Conservation (phyloP, 495 filamentous ascomycete species). For the Bryoglossum gracile region DNA sequence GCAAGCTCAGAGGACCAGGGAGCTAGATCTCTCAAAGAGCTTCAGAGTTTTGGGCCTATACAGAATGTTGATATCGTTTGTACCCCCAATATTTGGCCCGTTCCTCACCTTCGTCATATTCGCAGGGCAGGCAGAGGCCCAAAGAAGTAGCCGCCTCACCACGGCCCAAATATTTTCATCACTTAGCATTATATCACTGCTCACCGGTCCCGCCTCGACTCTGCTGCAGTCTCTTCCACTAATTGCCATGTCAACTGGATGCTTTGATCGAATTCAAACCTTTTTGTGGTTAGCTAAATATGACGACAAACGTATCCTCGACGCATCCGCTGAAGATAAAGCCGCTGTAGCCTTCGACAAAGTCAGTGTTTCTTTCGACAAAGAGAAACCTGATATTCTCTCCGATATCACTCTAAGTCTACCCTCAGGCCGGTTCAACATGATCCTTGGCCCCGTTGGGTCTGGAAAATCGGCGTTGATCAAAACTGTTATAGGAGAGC, state of each 20-base stretch:
- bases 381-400: too few relatives aligned
- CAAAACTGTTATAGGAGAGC: constrained; percentile 50
- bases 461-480: constrained; percentile 55
- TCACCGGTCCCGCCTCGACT: constrained; percentile 27
- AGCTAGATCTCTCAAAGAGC: constrained; percentile 12
- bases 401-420: too few relatives aligned
- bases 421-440: constrained; percentile 30
- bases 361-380: too few relatives aligned
- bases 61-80: too few relatives aligned
- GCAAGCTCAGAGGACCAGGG: constrained; percentile 19
- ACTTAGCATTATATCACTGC: constrained; percentile 29
- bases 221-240: constrained; percentile 26
- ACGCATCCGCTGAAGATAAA: too few relatives aligned
- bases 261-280: constrained; percentile 30
- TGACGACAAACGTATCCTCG: constrained; percentile 26
- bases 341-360: too few relatives aligned
- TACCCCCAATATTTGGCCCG: constrained; percentile 30
- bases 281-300: constrained; percentile 1
- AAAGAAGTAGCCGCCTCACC: constrained; percentile 9
- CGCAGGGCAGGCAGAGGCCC: constrained; percentile 21
- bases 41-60: too few relatives aligned
- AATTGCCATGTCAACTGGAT: constrained; percentile 22
- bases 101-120: constrained; percentile 31
- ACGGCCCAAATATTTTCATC: constrained; percentile 29
- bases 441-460: constrained; percentile 53